phyloP scores from a whole-genome alignment of 345 rosid genomes.

The Eucalyptus polybractea region DNA sequence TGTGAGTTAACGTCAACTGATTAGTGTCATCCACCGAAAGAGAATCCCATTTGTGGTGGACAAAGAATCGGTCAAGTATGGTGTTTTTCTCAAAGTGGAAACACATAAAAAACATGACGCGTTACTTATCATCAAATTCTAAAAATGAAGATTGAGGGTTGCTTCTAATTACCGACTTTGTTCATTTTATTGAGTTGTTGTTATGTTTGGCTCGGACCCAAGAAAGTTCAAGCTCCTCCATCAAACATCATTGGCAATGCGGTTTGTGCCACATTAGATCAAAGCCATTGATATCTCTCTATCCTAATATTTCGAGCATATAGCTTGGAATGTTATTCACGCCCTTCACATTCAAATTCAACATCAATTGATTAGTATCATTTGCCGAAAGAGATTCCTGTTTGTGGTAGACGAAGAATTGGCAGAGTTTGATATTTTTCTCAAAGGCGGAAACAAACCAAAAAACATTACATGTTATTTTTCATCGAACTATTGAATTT shows the following conservation, averaged over 20 bases:
- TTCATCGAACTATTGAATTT: too few relatives aligned
- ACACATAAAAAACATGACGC: neutral
- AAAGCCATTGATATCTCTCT: neutral
- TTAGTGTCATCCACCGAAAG: neutral
- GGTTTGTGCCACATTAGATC: neutral
- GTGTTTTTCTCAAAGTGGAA: neutral
- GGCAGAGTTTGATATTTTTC: neutral
- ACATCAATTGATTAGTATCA: neutral
- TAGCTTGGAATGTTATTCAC: too few relatives aligned
- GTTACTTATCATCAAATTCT: neutral
- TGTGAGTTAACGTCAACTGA: neutral
- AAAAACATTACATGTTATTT: neutral
- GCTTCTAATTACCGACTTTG: neutral
- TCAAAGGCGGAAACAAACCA: neutral
- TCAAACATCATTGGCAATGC: conserved; percentile 17
- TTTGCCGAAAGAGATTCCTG: neutral
- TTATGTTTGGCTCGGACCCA: conserved; percentile 14
- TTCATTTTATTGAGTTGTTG: neutral
- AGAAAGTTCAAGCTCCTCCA: conserved; percentile 29
- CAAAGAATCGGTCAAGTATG: neutral
- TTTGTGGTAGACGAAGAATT: neutral
- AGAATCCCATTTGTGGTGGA: neutral
- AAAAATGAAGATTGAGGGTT: neutral
- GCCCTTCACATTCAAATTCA: neutral
- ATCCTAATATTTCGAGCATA: too few relatives aligned